Evolutionary conservation across 495 filamentous ascomycete genomes (phyloP).

Genomic region (Penicillium goetzii): DNA sequence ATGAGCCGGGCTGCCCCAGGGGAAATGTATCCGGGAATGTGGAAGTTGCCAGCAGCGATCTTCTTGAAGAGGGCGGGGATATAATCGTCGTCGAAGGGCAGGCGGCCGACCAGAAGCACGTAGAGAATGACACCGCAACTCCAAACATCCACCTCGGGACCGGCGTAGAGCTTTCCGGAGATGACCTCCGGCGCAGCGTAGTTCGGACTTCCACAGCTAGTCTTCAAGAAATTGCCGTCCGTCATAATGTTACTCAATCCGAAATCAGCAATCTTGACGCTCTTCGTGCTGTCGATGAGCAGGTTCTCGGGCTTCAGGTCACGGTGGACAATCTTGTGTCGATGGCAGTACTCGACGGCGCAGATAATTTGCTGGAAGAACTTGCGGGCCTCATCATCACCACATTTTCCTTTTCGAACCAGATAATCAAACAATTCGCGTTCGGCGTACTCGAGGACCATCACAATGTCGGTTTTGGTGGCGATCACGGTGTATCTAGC

Average conservation of each 20-base stretch:
- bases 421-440: slow-evolving; percentile 98
- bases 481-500: slow-evolving; percentile 93
- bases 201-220: slow-evolving; percentile 96
- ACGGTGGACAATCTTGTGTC: slow-evolving; percentile 97
- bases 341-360: slow-evolving; percentile 97
- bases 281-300: slow-evolving; percentile 87
- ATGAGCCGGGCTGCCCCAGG: slow-evolving; percentile 84
- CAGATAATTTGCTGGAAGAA: slow-evolving; percentile 99
- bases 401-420: slow-evolving; percentile 85
- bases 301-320: slow-evolving; percentile 98
- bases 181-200: slow-evolving; percentile 98
- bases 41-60: slow-evolving; percentile 87
- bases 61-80: slow-evolving; percentile 86
- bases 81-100: slow-evolving; percentile 98
- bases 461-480: slow-evolving; percentile 89
- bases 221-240: slow-evolving; percentile 98
- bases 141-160: slow-evolving; percentile 98
- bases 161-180: slow-evolving; percentile 94
- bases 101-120: slow-evolving; percentile 84
- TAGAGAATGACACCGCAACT: slow-evolving; percentile 98
- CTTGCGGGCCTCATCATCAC: slow-evolving; percentile 84
- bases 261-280: slow-evolving; percentile 99
- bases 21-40: slow-evolving; percentile 84
- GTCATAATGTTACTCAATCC: slow-evolving; percentile 99
- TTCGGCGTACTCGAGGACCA: slow-evolving; percentile 97